Evolutionary conservation across 805 yeast species (phyloP).

Genomic region (Saturnispora silvae): DNA sequence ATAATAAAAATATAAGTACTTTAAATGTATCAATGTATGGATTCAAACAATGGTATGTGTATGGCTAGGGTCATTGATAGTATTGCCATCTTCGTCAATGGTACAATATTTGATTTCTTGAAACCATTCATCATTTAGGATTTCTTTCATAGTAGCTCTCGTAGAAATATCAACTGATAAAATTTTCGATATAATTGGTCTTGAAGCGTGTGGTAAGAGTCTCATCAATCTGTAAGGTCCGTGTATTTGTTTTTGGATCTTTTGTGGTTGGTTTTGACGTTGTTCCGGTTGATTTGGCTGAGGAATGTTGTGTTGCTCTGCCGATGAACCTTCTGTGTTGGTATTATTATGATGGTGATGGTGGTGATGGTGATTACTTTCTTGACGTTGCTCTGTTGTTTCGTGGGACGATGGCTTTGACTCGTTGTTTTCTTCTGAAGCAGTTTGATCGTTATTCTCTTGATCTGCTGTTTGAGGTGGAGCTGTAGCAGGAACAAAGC

Average conservation of each 20-base stretch:
- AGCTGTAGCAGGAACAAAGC: not conserved
- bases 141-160: constrained; percentile 59
- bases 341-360: constrained; percentile 21
- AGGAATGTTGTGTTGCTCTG: constrained; percentile 1
- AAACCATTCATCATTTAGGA: constrained; percentile 65
- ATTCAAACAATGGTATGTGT: constrained; percentile 34
- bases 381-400: not conserved
- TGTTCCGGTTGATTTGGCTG: constrained; percentile 22
- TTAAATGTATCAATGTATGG: no score
- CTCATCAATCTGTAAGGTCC: constrained; percentile 81
- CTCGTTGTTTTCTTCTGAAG: not conserved
- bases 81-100: constrained; percentile 28
- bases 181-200: constrained; percentile 65
- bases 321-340: constrained; percentile 5
- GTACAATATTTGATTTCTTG: constrained; percentile 53
- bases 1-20: no score
- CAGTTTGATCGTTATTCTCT: not conserved
- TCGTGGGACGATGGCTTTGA: constrained; percentile 17
- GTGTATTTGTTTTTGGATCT: constrained; percentile 48
- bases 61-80: constrained; percentile 38
- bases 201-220: constrained; percentile 70
- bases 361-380: constrained; percentile 20
- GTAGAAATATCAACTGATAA: constrained; percentile 46
- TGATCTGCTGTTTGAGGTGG: not conserved
- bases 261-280: constrained; percentile 23